Conservation (phyloP, 2,329 filamentous ascomycete genomes). For the Trichoderma polysporum region DNA sequence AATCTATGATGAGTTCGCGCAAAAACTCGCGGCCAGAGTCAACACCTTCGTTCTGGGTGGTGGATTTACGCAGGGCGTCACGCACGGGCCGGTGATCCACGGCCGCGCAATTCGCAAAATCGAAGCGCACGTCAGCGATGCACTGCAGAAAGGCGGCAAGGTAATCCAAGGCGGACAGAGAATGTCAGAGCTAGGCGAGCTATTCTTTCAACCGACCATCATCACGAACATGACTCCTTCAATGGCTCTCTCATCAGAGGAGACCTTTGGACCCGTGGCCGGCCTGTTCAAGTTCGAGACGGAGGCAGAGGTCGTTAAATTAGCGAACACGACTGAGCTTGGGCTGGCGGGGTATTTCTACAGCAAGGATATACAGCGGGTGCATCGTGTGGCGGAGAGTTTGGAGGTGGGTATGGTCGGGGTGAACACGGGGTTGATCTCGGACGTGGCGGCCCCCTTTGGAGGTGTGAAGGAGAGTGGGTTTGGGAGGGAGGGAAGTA, state of each 20-base stretch:
- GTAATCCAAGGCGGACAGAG: conserved; percentile 57
- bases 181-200: conserved; percentile 30
- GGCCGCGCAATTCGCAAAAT: conserved; percentile 52
- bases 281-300: conserved; percentile 69
- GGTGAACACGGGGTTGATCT: conserved; percentile 53
- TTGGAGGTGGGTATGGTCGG: conserved; percentile 55
- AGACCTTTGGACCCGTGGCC: conserved; percentile 75
- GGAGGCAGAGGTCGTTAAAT: conserved; percentile 67
- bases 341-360: conserved; percentile 79
- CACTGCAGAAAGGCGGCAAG: conserved; percentile 60
- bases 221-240: conserved; percentile 65
- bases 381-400: conserved; percentile 45
- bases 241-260: conserved; percentile 67
- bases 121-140: conserved; percentile 64
- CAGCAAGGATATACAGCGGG: conserved; percentile 44
- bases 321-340: conserved; percentile 68
- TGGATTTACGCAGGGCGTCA: conserved; percentile 54
- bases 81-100: conserved; percentile 67
- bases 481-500: conserved; percentile 71
- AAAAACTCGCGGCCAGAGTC: too few species aligned
- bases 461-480: neutral
- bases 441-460: conserved; percentile 48
- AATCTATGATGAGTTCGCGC: conserved; percentile 66
- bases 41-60: conserved; percentile 60
- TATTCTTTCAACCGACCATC: conserved; percentile 73